Evolutionary conservation across 2,329 filamentous ascomycete genomes (phyloP), one percentile per base, ranked within the genome.

Genomic region (Lachnellula cervina): DNA sequence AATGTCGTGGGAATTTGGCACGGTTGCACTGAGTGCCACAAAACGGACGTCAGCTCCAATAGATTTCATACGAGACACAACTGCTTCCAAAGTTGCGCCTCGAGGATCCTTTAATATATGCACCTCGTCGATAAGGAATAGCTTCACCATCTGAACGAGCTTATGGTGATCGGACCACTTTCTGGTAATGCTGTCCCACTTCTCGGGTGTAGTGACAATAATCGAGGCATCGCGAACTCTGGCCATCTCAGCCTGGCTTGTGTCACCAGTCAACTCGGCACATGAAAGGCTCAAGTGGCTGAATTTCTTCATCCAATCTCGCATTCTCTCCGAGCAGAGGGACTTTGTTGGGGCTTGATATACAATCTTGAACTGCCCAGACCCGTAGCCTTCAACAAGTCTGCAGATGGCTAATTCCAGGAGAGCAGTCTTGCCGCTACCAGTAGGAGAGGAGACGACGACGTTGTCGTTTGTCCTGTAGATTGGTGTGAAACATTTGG

Each of bases 261-360:
- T 92, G 67, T 95, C 90, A 1, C 90, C 90, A 3, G 90, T 96
- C 55, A 95, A 77, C 68, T 94, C 89, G 3, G 85, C 84, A 67
- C 87, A 90, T 56, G 81, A 76, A 14, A 94, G 72, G 19, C 82
- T 83, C 56, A 94, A 73, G 14, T 80, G 74, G 23, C 75, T 76
- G 66, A 95, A 93, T 64, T 91, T 94, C 48, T 75, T 77, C 58
- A 83, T 79, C 90, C 90, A 96, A 64, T 95, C 90, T 49, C 81
- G 80, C 50, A 87, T 80, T 38, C 88, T 77, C 67, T 96, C 90
- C 0, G 86, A 80, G 66, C 90, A 96, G 1, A 95, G 76, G 0
- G 90, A 88, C 62, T 94, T 95, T 0, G 88, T 93, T 0, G 90
- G 90, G 11, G 90, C 90, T 71, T 90, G 87, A 64, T 95, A 96